Evolutionary conservation across 179 eudicot species (phyloP), one percentile per base, ranked within the genome.

Genomic region (Beta corolliflora): DNA sequence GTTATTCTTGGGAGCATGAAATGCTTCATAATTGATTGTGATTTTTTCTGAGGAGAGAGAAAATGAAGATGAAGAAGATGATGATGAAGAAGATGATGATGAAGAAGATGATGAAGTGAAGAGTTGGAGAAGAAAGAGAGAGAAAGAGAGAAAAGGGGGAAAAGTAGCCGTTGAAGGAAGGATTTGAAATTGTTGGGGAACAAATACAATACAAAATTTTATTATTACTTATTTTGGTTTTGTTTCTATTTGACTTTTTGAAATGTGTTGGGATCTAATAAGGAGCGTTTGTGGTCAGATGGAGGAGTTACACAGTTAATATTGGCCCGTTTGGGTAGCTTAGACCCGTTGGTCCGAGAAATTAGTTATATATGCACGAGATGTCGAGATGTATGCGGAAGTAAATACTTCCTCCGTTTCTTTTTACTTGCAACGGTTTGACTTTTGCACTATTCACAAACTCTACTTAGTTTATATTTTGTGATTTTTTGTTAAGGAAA

Each of bases 1-100:
- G 84, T 25, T 74, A 55, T 82, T 82, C 84, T 86, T 61, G 93
- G 92, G 46, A 88, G 89, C 90, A 80, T 85, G 63, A 85, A 85
- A 16, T 89, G 92, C 91, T 91, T 92, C 94, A 88, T 92, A 46
- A 58, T 76, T 66, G 9, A 25, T 7, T 60, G 71, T 61, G 14
- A 14, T 71, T 68, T 9, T 45, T 58, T 21, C 54, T 61, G 61
- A 81, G 87, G 55, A 79, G 21, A 81, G 41, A 67, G 67, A 71
- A 69, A 52, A 59, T 59, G 77, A 83, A 73, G 84, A 72, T 70
- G 69, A 84, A 31, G 76, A 65, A 18, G 76, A 60, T 13, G n/a
- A n/a, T n/a, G n/a, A n/a, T n/a, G n/a, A n/a, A n/a, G n/a, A n/a
- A n/a, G n/a, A n/a, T n/a, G n/a, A n/a, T n/a, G n/a, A n/a, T n/a